Base-by-base conservation (phyloP, 345 rosid genomes). In the Schrenkiella parvula region DNA sequence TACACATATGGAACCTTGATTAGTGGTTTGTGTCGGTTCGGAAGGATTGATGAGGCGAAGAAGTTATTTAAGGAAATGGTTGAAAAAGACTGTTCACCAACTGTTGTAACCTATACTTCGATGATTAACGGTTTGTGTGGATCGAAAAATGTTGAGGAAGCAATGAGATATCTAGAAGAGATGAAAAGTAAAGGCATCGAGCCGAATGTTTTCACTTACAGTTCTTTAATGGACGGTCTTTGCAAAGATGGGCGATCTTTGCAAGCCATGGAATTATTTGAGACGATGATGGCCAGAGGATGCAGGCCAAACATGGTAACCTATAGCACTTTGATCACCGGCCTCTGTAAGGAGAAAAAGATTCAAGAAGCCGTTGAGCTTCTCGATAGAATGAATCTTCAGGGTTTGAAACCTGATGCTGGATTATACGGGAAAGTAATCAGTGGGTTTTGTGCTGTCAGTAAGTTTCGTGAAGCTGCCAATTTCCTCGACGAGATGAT, bases 1-100 rank as follows among this genome's bases (percentile, higher is more conserved):
- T 95, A 91, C 80, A 89, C 97, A 0, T 91, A 86, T 63, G 99
- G 99, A 15, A 91, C 99, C 29, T 76, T 95, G 80, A 85, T 95
- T 43, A 91, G 86, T 82, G 96, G 93, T 63, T 73, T 89, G 79
- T 91, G 92, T 77, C 85, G 81, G 68, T 78, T 80, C 29, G 89
- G 92, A 17, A 88, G 79, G 78, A 73, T 84, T 34, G 51, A 22
- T 52, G 95, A 95, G 68, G 99, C 95, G 14, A 84, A 78, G 81
- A 80, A 83, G 68, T 75, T 95, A 26, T 87, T 91, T 29, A 68
- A 53, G 57, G 99, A 88, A 86, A 95, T 95, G 99, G 82, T 82
- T 73, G 76, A 9, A 4, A 88, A 80, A 29, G 87, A 83, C 48
- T 88, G 96, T 78, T 80, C 80, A 1, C 96, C 96, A 10, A 84